Conservation (phyloP, 1,139 yeast genomes). For the Groenewaldozyma auringiensis region DNA sequence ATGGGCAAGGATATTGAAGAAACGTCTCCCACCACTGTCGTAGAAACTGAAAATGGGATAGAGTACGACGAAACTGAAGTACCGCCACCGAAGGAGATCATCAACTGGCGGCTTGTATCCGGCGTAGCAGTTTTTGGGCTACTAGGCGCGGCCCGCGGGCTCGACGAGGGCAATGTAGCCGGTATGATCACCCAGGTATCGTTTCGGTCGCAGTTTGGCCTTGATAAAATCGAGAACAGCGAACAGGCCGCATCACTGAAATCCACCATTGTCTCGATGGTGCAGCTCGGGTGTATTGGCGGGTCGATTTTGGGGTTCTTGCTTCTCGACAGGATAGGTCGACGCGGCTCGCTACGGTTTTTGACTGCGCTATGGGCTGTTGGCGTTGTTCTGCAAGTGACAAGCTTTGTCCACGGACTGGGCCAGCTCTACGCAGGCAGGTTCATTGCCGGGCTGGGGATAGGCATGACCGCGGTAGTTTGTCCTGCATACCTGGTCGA, state of each 20-base stretch:
- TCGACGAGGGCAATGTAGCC: conserved; percentile 50
- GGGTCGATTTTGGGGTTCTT: conserved; percentile 47
- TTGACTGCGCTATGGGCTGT: conserved; percentile 39
- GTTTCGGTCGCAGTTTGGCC: conserved; percentile 41
- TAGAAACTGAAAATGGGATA: neutral
- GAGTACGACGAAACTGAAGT: neutral
- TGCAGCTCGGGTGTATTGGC: conserved; percentile 52
- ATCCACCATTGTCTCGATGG: conserved; percentile 56
- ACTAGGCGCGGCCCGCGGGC: conserved; percentile 54
- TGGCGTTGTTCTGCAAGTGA: conserved; percentile 43
- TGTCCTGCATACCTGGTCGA: conserved; percentile 64
- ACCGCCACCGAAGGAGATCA: neutral
- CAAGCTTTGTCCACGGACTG: conserved; percentile 31
- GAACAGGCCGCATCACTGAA: conserved; percentile 38
- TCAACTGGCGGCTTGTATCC: conserved; percentile 6
- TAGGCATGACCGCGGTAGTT: conserved; percentile 54
- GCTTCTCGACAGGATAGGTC: conserved; percentile 48
- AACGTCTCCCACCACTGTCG: neutral
- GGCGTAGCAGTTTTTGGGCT: conserved; percentile 47
- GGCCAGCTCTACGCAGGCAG: conserved; percentile 41
- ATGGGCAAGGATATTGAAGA: neutral
- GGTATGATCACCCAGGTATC: conserved; percentile 42
- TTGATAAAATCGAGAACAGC: conserved; percentile 34
- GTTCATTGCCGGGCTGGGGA: conserved; percentile 44
- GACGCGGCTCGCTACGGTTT: conserved; percentile 45